Conservation (phyloP, 108 stramenopile genomes). For the Conticribra guillardii region DNA sequence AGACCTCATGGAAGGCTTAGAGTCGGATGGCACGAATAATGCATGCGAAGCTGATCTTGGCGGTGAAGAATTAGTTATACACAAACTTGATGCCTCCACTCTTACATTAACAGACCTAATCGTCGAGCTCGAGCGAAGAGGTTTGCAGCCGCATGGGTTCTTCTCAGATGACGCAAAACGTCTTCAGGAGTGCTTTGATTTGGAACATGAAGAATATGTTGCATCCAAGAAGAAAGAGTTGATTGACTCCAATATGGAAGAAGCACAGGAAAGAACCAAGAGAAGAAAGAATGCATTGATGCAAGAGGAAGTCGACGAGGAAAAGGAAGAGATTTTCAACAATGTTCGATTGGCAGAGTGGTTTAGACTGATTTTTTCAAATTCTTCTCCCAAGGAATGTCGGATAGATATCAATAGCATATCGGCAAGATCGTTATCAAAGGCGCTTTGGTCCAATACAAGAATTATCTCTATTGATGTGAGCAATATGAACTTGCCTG, state of each 20-base stretch:
- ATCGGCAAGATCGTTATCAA: conserved; percentile 23
- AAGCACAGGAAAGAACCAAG: not conserved
- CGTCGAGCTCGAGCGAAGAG: conserved; percentile 9
- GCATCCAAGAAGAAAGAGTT: conserved; percentile 22
- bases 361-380: conserved; percentile 1
- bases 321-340: conserved; percentile 2
- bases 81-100: conserved; percentile 10
- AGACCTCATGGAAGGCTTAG: not conserved
- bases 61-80: not conserved
- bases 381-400: conserved; percentile 3
- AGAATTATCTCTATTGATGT: conserved; percentile 36
- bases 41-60: not conserved
- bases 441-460: conserved; percentile 29
- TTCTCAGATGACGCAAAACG: conserved; percentile 32
- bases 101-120: conserved; percentile 2
- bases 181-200: conserved; percentile 28
- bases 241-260: conserved; percentile 2
- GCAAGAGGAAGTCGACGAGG: conserved; percentile 18
- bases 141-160: conserved; percentile 21
- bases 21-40: not conserved
- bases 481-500: conserved; percentile 34
- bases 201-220: conserved; percentile 21
- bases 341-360: conserved; percentile 16
- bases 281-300: conserved; percentile 20
- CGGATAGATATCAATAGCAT: conserved; percentile 26